Conservation (phyloP, 2,329 filamentous ascomycete genomes). For the Calonectria pteridis region DNA sequence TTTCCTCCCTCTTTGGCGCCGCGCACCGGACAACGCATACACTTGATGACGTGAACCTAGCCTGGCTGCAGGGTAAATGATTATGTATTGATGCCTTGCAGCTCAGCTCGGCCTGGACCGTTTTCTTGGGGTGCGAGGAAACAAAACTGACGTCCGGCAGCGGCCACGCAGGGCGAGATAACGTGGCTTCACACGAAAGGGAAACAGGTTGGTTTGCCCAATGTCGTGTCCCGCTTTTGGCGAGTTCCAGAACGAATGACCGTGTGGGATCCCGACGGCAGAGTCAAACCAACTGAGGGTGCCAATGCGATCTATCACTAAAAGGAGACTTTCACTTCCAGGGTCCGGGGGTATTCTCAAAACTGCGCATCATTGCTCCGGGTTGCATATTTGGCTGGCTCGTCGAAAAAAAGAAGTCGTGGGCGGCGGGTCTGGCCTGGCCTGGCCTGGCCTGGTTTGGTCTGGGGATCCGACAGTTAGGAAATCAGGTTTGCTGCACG, state of each 20-base stretch:
- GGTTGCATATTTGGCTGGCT: constrained; percentile 11
- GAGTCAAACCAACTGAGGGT: background rate
- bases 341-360: constrained; percentile 5
- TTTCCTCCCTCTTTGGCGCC: background rate
- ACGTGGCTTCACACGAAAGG: constrained; percentile 12
- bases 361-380: constrained; percentile 5
- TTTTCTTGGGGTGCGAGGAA: background rate
- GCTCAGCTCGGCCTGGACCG: constrained; percentile 16
- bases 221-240: background rate
- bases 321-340: constrained; percentile 1
- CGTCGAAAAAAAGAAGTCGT: constrained; percentile 11
- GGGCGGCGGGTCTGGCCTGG: constrained; percentile 4
- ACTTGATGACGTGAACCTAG: constrained; percentile 25
- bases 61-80: constrained; percentile 20
- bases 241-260: constrained; percentile 13
- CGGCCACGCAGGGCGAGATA: constrained; percentile 2
- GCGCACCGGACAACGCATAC: constrained; percentile 26
- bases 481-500: constrained; percentile 16
- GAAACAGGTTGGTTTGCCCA: background rate
- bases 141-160: background rate
- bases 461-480: constrained; percentile 15
- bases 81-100: constrained; percentile 29
- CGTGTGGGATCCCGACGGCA: background rate
- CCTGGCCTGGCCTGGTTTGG: background rate
- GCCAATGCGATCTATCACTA: constrained; percentile 9